Evolutionary conservation across 768 basidiomycete species (phyloP).

Genomic region (Podaxis sp.): DNA sequence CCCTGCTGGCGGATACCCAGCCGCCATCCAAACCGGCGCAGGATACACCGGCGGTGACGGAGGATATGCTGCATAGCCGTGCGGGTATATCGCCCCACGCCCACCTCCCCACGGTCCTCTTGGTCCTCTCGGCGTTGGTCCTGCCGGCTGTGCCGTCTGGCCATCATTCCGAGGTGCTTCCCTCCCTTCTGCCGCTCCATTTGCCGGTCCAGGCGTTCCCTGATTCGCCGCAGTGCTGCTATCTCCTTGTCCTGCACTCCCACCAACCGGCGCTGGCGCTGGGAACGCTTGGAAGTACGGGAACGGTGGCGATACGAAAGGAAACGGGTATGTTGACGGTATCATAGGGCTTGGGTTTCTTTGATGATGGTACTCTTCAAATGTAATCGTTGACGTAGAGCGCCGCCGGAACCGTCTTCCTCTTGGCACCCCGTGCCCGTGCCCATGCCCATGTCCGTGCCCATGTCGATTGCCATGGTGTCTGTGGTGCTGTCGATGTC

Average conservation of each 20-base stretch:
- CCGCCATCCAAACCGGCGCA: not conserved
- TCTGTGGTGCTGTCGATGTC: conserved; percentile 2
- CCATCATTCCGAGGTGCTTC: not conserved
- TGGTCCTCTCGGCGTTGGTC: not conserved
- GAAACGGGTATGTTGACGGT: conserved; percentile 6
- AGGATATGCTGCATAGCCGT: conserved; percentile 7
- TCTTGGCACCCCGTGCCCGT: conserved; percentile 3
- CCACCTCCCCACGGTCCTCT: not conserved
- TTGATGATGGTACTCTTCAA: conserved; percentile 13
- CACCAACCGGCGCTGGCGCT: not conserved
- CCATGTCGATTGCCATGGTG: not conserved
- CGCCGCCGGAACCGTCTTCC: conserved; percentile 6
- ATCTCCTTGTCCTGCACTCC: not conserved
- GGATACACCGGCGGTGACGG: conserved; percentile 1
- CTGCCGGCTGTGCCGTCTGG: not conserved
- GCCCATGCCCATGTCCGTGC: conserved; percentile 1
- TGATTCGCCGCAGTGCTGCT: conserved; percentile 4
- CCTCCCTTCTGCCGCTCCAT: not conserved
- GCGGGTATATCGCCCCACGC: not conserved
- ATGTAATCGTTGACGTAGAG: conserved; percentile 13
- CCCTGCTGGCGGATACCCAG: not conserved
- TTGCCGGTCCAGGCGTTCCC: conserved; percentile 1
- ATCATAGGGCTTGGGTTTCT: conserved; percentile 11
- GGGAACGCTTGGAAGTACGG: conserved; percentile 11
- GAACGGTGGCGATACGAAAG: conserved; percentile 7